Percentiles rank a stretch among this genome's conserved stretches.
phyloP scores from a whole-genome alignment of 108 stramenopile genomes.

The Hondaea fermentalgiana region DNA sequence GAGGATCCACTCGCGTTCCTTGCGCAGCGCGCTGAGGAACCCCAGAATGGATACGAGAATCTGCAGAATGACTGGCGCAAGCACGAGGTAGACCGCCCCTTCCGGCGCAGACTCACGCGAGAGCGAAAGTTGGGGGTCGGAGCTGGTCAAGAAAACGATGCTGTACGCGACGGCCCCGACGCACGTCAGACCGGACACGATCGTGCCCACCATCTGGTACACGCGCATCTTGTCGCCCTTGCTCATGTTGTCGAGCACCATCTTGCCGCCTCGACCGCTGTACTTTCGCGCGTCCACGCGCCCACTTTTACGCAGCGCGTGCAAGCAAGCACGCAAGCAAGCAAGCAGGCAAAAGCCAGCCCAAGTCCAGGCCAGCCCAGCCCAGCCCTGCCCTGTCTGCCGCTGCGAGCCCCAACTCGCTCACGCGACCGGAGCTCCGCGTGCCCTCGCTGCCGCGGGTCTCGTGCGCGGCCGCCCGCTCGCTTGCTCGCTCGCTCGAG shows the following conservation, averaged over 20 bases:
- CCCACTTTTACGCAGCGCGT: no score
- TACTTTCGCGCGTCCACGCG: no score
- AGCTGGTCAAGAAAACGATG: neutral
- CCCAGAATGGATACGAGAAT: neutral
- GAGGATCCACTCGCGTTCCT: neutral
- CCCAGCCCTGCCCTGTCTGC: no score
- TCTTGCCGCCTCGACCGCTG: no score
- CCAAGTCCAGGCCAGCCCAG: no score
- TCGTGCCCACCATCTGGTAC: neutral
- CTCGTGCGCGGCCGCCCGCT: no score
- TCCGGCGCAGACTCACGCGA: neutral
- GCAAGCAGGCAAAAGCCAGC: no score
- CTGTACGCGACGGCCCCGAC: neutral
- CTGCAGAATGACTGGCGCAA: neutral
- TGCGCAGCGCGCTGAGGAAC: neutral
- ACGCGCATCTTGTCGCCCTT: constrained; percentile 18
- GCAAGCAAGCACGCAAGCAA: no score
- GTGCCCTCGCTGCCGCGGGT: no score
- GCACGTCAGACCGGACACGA: neutral
- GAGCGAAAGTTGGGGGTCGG: neutral
- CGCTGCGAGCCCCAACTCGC: no score
- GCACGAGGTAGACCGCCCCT: neutral
- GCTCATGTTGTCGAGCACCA: neutral
- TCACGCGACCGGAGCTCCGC: no score
- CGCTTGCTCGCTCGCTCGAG: no score